phyloP scores from a whole-genome alignment of 148 eudicot species.

The Rhododendron molle region DNA sequence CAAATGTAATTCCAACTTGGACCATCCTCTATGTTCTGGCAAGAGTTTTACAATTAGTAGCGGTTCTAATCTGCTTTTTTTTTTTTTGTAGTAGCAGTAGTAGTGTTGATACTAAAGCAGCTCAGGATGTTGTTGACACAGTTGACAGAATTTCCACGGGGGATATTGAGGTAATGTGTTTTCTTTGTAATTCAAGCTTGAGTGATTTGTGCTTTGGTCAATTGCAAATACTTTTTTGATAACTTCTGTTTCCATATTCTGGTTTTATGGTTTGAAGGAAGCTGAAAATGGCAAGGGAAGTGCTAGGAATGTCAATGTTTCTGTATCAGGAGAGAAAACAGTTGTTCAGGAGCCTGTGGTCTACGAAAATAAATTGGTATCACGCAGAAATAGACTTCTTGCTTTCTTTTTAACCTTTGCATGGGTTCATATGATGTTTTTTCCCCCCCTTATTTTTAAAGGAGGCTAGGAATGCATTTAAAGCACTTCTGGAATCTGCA shows the following conservation, averaged over 20 bases:
- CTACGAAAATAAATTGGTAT: constrained; percentile 82
- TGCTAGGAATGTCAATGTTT: constrained; percentile 30
- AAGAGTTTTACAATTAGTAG: neutral
- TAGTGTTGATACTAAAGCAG: constrained; percentile 23
- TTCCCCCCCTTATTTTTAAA: constrained; percentile 20
- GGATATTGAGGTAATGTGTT: constrained; percentile 47
- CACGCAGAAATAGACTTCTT: constrained; percentile 2
- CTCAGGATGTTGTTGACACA: constrained; percentile 37
- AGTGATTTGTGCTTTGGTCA: neutral
- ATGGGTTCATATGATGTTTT: neutral
- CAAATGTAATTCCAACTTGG: constrained; percentile 34
- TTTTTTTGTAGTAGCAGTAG: constrained; percentile 22
- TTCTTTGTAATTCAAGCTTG: neutral
- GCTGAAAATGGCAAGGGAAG: constrained; percentile 32
- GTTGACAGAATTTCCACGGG: constrained; percentile 27
- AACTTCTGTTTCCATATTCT: neutral
- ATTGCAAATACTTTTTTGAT: neutral
- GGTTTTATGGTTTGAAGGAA: constrained; percentile 42
- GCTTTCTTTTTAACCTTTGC: neutral
- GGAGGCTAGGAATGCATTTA: constrained; percentile 93
- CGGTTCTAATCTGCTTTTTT: constrained; percentile 1
- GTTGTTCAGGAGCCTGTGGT: constrained; percentile 47
- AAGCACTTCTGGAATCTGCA: constrained; percentile 73
- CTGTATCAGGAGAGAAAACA: constrained; percentile 46
- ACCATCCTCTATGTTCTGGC: constrained; percentile 1